Base-by-base conservation (phyloP, 129 eudicot genomes). In the Kitagawia praeruptora region DNA sequence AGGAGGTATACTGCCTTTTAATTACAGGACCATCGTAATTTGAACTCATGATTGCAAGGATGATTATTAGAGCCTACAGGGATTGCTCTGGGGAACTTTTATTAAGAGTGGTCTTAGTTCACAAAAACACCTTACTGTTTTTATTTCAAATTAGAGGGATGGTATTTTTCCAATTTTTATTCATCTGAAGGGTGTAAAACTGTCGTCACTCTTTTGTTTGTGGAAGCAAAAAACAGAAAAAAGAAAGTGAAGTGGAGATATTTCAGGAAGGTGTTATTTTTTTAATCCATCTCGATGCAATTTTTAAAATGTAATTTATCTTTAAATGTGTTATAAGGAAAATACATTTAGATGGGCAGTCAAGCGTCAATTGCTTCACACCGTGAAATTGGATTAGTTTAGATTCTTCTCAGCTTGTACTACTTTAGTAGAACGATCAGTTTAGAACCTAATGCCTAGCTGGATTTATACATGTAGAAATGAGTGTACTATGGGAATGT, bases 1-100 rank as follows among this genome's bases (percentile, higher is more conserved):
- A 90, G 85, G 96, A 91, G 97, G 97, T 91, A 86, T 28, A 27
- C 71, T 77, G 61, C 67, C 41, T 47, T 82, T 79, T 81, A 27
- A 34, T 28, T 44, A 40, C 40, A 41, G 25, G 6, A 54, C n/a
- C 7, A 6, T 37, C 23, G 39, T 15, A 54, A 25, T 25, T 25
- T 8, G 70, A 40, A 46, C 49, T 28, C 16, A 48, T 28, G 53
- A 40, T 63, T 63, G 37, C 5, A 63, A 63, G 34, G 70, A 27
- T n/a, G 70, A 25, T 27, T 8, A n/a, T 63, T 37, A 25, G 42
- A 2, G 42, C 42, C 42, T 40, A 40, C 6, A 25, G 70, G 4
- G 6, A 63, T 40, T 63, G 6, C 10, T 27, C 38, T 63, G 70
- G 70, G 37, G 5, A 16, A 23, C 27, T 54, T 8, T 13, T 16